Conservation (phyloP, 2,329 filamentous ascomycete species). For the Bipolaris bicolor region DNA sequence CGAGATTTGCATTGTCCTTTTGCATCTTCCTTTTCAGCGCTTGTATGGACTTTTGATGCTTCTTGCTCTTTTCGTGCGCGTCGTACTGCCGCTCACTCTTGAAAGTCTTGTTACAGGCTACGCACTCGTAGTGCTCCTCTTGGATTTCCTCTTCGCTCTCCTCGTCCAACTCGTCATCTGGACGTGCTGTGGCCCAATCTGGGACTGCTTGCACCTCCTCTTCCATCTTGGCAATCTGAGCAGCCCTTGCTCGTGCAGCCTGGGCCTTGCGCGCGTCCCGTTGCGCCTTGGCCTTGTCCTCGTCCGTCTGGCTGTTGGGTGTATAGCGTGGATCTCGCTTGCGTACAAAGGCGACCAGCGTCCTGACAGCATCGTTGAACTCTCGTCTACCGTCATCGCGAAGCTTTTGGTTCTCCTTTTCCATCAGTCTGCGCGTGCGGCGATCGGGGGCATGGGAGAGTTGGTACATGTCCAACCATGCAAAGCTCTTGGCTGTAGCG, state of each 20-base stretch:
- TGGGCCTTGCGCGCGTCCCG: conserved; percentile 82
- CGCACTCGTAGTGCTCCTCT: conserved; percentile 65
- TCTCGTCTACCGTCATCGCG: conserved; percentile 83
- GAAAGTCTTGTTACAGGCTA: conserved; percentile 70
- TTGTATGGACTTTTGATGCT: conserved; percentile 86
- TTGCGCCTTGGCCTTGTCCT: conserved; percentile 77
- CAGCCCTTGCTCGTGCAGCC: conserved; percentile 80
- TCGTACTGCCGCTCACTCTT: conserved; percentile 93
- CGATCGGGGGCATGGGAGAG: conserved; percentile 87
- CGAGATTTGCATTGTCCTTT: conserved; percentile 72
- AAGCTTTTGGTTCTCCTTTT: conserved; percentile 89
- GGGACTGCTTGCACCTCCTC: conserved; percentile 69
- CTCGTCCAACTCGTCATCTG: conserved; percentile 61
- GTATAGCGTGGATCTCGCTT: conserved; percentile 90
- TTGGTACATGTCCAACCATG: conserved; percentile 87
- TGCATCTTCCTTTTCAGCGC: conserved; percentile 82
- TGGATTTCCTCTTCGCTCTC: conserved; percentile 59
- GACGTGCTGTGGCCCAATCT: conserved; percentile 73
- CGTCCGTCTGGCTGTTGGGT: conserved; percentile 76
- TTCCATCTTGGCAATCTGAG: conserved; percentile 75
- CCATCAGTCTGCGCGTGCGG: conserved; percentile 80
- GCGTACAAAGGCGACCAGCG: conserved; percentile 83
- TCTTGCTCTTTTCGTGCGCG: conserved; percentile 94
- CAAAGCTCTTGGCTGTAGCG: conserved; percentile 81
- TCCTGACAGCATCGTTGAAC: conserved; percentile 90